A percentile compares a stretch with the other conserved stretches of the same genome.
These are phyloP conservation scores for Sicyos baderoa DNA, from an alignment of 306 rosid genomes.

Conservation along the genomic window DNA sequence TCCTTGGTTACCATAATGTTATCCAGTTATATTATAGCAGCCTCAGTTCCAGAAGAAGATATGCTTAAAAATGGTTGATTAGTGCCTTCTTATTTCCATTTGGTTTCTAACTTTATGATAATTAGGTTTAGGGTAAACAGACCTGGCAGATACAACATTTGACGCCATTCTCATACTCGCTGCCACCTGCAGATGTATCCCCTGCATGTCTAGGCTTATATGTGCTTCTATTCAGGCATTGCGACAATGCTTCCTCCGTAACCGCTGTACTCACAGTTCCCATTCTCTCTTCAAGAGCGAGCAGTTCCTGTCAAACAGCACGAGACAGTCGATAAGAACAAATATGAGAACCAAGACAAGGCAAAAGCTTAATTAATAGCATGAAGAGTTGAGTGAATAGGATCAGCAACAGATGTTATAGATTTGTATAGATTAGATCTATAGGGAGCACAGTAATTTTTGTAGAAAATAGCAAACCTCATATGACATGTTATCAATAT, in stretches of 20 bases:
- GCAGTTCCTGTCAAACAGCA: slow-evolving; percentile 54
- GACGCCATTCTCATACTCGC: slow-evolving; percentile 47
- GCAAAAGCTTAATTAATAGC: too few relatives aligned
- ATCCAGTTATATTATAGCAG: background rate
- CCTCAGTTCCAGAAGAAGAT: background rate
- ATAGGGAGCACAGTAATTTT: too few relatives aligned
- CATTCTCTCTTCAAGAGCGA: slow-evolving; percentile 96
- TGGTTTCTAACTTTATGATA: background rate
- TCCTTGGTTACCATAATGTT: background rate
- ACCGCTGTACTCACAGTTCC: slow-evolving; percentile 94
- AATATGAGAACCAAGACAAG: background rate
- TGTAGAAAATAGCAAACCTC: slow-evolving; percentile 49
- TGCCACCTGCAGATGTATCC: slow-evolving; percentile 30
- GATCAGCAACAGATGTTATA: background rate
- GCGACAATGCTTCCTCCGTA: slow-evolving; percentile 63
- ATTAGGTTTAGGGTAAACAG: background rate
- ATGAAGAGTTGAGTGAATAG: too few relatives aligned
- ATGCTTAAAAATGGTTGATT: slow-evolving; percentile 4
- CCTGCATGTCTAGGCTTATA: slow-evolving; percentile 38
- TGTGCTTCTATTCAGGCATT: slow-evolving; percentile 51
- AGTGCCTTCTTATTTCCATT: background rate
- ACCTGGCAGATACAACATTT: slow-evolving; percentile 98
- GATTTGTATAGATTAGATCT: background rate
- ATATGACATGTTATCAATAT: slow-evolving; percentile 96
- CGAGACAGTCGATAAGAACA: background rate